Evolutionary conservation across 2,329 filamentous ascomycete species (phyloP).

Genomic region (Pyrenochaeta sp.): DNA sequence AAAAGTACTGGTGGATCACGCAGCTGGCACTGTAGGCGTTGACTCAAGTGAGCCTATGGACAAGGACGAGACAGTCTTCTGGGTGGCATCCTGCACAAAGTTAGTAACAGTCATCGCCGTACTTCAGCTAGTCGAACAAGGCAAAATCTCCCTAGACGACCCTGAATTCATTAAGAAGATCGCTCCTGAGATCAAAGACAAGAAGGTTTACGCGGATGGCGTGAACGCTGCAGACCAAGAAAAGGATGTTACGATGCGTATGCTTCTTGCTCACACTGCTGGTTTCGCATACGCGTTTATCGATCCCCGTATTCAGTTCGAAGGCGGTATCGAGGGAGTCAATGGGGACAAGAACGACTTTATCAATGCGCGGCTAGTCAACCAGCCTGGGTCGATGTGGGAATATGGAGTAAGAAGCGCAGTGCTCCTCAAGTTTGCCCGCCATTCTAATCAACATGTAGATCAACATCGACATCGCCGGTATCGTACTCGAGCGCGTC

Average conservation of each 20-base stretch:
- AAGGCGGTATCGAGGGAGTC: slow-evolving; percentile 65
- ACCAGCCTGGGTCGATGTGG: slow-evolving; percentile 70
- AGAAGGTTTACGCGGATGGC: slow-evolving; percentile 50
- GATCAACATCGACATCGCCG: slow-evolving; percentile 60
- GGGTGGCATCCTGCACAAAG: slow-evolving; percentile 62
- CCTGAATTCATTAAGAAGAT: slow-evolving; percentile 39
- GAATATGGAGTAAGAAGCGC: slow-evolving; percentile 57
- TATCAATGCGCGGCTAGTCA: slow-evolving; percentile 61
- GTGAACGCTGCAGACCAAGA: slow-evolving; percentile 48
- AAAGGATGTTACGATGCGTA: slow-evolving; percentile 57
- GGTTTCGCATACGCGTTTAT: slow-evolving; percentile 60
- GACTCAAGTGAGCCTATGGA: slow-evolving; percentile 61
- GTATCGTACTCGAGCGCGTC: slow-evolving; percentile 56
- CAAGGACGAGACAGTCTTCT: slow-evolving; percentile 64
- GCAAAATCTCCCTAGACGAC: slow-evolving; percentile 46
- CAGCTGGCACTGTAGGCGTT: slow-evolving; percentile 52
- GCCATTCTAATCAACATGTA: slow-evolving; percentile 30
- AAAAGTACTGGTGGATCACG: slow-evolving; percentile 50
- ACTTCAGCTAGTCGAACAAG: slow-evolving; percentile 48
- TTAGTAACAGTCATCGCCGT: slow-evolving; percentile 42
- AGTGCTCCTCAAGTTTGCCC: not conserved
- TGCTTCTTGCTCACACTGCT: slow-evolving; percentile 60
- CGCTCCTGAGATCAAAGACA: slow-evolving; percentile 48
- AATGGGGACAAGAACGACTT: slow-evolving; percentile 62
- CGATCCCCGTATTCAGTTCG: slow-evolving; percentile 53